Conservation (phyloP, 2,329 filamentous ascomycete species). For the Diaporthe sp. region DNA sequence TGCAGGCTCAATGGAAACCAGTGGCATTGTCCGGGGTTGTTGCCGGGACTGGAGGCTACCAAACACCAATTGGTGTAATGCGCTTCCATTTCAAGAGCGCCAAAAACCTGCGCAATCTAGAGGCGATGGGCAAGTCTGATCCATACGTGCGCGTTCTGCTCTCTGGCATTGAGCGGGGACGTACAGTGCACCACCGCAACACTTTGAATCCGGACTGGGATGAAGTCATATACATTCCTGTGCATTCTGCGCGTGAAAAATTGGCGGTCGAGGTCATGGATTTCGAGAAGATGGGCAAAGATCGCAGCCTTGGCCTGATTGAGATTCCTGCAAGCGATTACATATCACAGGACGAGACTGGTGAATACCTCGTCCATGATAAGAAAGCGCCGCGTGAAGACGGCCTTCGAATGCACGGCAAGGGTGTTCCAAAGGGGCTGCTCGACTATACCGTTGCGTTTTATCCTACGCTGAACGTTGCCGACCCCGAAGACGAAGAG, state of each 20-base stretch:
- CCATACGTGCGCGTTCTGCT: slow-evolving; percentile 91
- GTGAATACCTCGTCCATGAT: slow-evolving; percentile 85
- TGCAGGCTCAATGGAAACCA: slow-evolving; percentile 95
- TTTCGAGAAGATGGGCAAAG: slow-evolving; percentile 90
- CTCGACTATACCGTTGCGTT: slow-evolving; percentile 89
- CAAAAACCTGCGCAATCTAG: slow-evolving; percentile 87
- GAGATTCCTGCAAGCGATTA: slow-evolving; percentile 86
- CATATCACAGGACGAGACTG: slow-evolving; percentile 81
- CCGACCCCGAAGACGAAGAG: slow-evolving; percentile 90
- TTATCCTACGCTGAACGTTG: slow-evolving; percentile 88
- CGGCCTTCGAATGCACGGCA: slow-evolving; percentile 80
- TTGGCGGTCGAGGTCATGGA: slow-evolving; percentile 96
- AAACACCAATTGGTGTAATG: slow-evolving; percentile 95
- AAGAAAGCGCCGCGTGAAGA: slow-evolving; percentile 77
- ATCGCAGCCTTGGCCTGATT: slow-evolving; percentile 86
- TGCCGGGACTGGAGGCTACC: slow-evolving; percentile 87
- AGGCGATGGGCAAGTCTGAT: slow-evolving; percentile 97
- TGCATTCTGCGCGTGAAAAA: slow-evolving; percentile 88
- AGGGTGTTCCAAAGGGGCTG: slow-evolving; percentile 81
- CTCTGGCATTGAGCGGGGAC: slow-evolving; percentile 89
- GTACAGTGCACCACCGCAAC: slow-evolving; percentile 96
- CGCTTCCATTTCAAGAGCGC: slow-evolving; percentile 92
- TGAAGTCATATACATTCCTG: slow-evolving; percentile 92
- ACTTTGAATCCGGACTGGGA: slow-evolving; percentile 97
- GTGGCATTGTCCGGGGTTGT: slow-evolving; percentile 86